These are phyloP conservation scores for Arxiozyma telluris DNA, from an alignment of 1,139 yeast species.

Conservation along the genomic window DNA sequence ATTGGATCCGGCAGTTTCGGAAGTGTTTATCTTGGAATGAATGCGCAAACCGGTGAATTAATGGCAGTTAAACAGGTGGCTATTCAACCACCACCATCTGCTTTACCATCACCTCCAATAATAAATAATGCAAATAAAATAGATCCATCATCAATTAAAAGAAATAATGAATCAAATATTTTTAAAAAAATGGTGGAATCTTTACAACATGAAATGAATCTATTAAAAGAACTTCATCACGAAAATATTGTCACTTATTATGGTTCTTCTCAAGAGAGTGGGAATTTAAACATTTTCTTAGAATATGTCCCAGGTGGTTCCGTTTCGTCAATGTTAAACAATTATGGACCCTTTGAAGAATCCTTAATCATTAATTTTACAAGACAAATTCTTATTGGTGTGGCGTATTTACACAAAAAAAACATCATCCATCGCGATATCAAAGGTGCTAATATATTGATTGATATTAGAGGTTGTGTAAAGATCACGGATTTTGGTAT, in stretches of 20 bases:
- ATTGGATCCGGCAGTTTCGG: constrained; percentile 96
- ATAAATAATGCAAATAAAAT: constrained; percentile 3
- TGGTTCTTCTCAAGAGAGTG: constrained; percentile 72
- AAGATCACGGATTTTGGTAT: constrained; percentile 94
- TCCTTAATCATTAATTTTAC: constrained; percentile 77
- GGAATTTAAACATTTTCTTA: constrained; percentile 67
- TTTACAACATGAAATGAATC: constrained; percentile 70
- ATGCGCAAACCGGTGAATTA: constrained; percentile 83
- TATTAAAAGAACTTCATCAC: constrained; percentile 74
- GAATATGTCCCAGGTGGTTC: constrained; percentile 98
- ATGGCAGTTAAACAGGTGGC: constrained; percentile 97
- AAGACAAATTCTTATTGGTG: constrained; percentile 74
- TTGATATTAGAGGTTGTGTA: constrained; percentile 83
- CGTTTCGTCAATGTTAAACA: constrained; percentile 72
- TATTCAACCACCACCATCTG: constrained; percentile 36
- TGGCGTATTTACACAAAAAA: constrained; percentile 69
- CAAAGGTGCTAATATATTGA: constrained; percentile 85
- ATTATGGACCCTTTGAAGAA: constrained; percentile 89
- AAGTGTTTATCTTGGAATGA: constrained; percentile 84
- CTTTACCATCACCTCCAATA: not conserved
- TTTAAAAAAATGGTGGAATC: constrained; percentile 71
- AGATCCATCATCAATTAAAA: constrained; percentile 9
- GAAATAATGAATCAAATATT: constrained; percentile 30
- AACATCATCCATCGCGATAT: constrained; percentile 87
- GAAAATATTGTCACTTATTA: constrained; percentile 86